These are phyloP conservation scores for Microdochium trichocladiopsis DNA, from an alignment of 2,329 filamentous ascomycete species.

Conservation along the genomic window DNA sequence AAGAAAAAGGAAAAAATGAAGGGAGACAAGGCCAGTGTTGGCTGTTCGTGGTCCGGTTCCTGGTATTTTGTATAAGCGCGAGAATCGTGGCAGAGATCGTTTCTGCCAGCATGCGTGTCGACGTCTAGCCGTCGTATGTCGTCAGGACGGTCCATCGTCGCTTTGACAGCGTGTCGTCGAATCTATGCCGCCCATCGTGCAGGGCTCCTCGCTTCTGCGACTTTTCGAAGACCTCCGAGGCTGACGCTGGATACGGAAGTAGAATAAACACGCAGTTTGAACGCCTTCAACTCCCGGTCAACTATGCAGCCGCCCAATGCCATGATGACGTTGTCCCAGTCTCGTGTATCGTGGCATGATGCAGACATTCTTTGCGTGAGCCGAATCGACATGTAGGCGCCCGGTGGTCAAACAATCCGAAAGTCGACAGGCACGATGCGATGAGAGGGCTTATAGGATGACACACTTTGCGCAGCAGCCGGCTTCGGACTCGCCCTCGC, in stretches of 20 bases:
- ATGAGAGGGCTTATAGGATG: constrained; percentile 81
- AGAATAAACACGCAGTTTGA: neutral
- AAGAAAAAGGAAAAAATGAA: neutral
- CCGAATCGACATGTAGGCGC: neutral
- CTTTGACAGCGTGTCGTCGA: no score
- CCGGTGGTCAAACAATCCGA: neutral
- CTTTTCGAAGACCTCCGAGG: neutral
- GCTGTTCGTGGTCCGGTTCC: neutral
- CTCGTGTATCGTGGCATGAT: neutral
- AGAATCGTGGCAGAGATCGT: neutral
- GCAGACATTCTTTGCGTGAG: constrained; percentile 9
- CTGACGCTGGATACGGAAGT: neutral
- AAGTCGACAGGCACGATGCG: no score
- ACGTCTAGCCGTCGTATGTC: no score
- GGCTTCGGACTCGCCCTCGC: constrained; percentile 57
- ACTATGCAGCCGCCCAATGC: neutral
- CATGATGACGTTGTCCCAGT: neutral
- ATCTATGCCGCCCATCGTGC: neutral
- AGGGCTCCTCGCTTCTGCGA: neutral
- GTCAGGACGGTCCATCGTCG: no score
- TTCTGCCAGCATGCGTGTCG: no score
- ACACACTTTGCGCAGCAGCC: constrained; percentile 84
- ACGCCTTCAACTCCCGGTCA: neutral
- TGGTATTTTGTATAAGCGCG: neutral
- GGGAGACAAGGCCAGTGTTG: neutral